A percentile compares a stretch with the other conserved stretches of the same genome.
Evolutionary conservation across 345 rosid genomes (phyloP).

Genomic region (Salix exigua): DNA sequence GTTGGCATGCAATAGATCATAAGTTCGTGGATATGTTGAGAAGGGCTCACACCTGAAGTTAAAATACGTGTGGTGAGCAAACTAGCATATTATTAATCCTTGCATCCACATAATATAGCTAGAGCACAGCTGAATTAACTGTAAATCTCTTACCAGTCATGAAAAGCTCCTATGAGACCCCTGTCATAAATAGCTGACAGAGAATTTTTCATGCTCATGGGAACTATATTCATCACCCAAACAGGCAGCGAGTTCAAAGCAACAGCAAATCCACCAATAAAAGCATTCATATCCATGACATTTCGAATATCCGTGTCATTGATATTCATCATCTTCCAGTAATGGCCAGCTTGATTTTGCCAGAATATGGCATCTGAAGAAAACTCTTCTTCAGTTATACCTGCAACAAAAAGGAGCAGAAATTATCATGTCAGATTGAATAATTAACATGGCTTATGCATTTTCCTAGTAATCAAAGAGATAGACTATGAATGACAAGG

Average conservation of each 20-base stretch:
- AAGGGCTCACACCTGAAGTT: constrained; percentile 82
- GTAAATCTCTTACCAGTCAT: constrained; percentile 70
- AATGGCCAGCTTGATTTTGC: constrained; percentile 61
- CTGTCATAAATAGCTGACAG: constrained; percentile 69
- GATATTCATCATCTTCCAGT: constrained; percentile 67
- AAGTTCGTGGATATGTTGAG: constrained; percentile 90
- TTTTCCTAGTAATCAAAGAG: not conserved
- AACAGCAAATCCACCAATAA: constrained; percentile 71
- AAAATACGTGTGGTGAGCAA: constrained; percentile 3
- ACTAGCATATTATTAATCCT: not conserved
- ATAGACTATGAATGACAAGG: not conserved
- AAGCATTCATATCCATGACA: constrained; percentile 91
- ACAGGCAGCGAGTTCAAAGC: constrained; percentile 62
- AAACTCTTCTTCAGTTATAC: constrained; percentile 60
- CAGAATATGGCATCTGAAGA: constrained; percentile 57
- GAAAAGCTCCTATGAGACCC: constrained; percentile 74
- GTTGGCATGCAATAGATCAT: constrained; percentile 76
- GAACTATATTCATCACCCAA: constrained; percentile 95
- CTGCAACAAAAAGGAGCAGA: constrained; percentile 31
- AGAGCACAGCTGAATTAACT: not conserved
- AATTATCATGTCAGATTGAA: not conserved
- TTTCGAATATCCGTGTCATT: constrained; percentile 54
- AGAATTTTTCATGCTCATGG: constrained; percentile 60
- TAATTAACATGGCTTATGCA: not conserved
- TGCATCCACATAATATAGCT: not conserved